A percentile compares a stretch with the other conserved stretches of the same genome.
Conservation (phyloP, 2,329 filamentous ascomycete genomes). For the Penicillium sp. region DNA sequence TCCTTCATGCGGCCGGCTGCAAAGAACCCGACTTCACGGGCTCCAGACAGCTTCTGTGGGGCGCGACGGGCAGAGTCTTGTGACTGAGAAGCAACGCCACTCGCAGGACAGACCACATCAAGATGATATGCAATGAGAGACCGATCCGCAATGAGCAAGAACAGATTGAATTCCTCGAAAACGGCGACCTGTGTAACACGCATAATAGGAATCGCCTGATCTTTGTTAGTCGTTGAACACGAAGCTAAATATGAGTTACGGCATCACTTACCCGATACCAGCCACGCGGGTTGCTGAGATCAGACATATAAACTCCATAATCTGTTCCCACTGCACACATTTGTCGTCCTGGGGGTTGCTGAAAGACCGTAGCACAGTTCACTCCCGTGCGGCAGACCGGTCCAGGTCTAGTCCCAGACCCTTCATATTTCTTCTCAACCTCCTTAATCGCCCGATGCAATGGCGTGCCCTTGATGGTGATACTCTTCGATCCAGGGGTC, state of each 20-base stretch:
- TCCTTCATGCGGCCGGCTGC: constrained; percentile 97
- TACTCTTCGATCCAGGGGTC: constrained; percentile 65
- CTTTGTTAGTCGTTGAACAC: constrained; percentile 32
- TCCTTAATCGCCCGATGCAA: constrained; percentile 89
- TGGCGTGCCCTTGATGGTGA: constrained; percentile 87
- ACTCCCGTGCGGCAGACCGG: constrained; percentile 85
- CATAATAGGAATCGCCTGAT: constrained; percentile 72
- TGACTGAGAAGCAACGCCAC: constrained; percentile 52
- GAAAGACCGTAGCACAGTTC: constrained; percentile 92
- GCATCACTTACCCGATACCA: constrained; percentile 73
- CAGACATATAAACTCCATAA: constrained; percentile 87
- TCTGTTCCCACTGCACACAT: constrained; percentile 96
- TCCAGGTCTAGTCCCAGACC: constrained; percentile 66
- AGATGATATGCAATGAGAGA: constrained; percentile 91
- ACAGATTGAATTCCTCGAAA: constrained; percentile 92
- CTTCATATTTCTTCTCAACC: constrained; percentile 74
- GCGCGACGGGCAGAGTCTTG: constrained; percentile 78
- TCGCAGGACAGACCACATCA: constrained; percentile 71
- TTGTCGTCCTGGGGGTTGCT: constrained; percentile 75
- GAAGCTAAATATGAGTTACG: constrained; percentile 37
- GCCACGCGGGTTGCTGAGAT: constrained; percentile 84
- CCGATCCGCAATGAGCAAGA: constrained; percentile 88
- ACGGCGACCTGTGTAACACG: constrained; percentile 92
- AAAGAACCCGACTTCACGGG: constrained; percentile 95
- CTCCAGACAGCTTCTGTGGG: constrained; percentile 85